Evolutionary conservation across 2,329 filamentous ascomycete genomes (phyloP), one percentile per base, ranked within the genome.

Genomic region (Amesomyces nigricolor): DNA sequence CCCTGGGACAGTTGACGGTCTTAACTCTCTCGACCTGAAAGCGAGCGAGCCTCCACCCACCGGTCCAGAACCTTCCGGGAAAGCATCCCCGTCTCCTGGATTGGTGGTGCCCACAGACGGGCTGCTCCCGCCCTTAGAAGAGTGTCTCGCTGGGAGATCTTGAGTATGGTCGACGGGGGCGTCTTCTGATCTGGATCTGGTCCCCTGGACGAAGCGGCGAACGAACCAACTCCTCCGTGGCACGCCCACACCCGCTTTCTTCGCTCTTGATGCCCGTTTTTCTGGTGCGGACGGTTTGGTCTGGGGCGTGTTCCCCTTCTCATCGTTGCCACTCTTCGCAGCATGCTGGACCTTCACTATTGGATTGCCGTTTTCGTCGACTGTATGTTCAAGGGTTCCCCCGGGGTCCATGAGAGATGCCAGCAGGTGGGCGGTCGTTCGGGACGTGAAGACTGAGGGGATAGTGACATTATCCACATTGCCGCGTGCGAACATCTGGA

Each of bases 401-500:
- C 86, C 84, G 1, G 83, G 80, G 50, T 91, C 89, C 56, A 94
- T 86, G 58, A 97, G 78, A 7, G 91, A 91, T 1, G 91, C 95
- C 14, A 99, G 78, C 13, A 99, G 78, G 69, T 96, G 92, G 1
- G 94, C 94, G 0, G 92, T 97, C 0, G 91, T 97, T 64, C 94
- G 85, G 0, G 92, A 95, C 0, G 94, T 97, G 71, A 99, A 99
- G 9, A 97, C 79, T 0, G 94, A 89, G 1, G 94, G 91, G 52
- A 99, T 96, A 0, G 90, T 90, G 62, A 97, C 82, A 66, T 96
- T 96, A 35, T 91, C 95, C 3, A 92, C 96, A 67, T 97, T 91
- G 38, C 92, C 94, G 65, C 89, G 85, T n/a, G 94, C 94, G 70
- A 96, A 97, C 94, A 99, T 99, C 64, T 95, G 94, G 49, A 97